Percentiles rank a stretch among this genome's conserved stretches.
Conservation (phyloP, 1,284 basidiomycete genomes). For the Fomitopsis schrenkii region DNA sequence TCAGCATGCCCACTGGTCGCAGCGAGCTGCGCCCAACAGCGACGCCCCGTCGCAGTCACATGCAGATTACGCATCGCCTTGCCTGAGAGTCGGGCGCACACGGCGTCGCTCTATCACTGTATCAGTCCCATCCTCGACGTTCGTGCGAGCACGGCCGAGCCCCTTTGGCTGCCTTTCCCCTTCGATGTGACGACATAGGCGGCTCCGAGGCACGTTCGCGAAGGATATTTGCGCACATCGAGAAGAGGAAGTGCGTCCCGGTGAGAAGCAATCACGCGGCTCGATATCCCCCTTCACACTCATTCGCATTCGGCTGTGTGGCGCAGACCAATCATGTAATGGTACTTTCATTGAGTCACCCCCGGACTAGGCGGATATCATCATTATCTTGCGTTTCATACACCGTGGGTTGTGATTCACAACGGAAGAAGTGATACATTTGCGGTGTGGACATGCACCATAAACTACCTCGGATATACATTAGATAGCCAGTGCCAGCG, state of each 20-base stretch:
- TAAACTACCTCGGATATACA: neutral
- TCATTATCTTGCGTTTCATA: neutral
- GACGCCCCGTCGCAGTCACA: neutral
- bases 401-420: neutral
- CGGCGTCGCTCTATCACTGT: neutral
- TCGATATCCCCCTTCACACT: neutral
- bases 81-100: neutral
- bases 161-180: neutral
- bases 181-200: neutral
- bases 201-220: neutral
- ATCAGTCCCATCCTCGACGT: neutral
- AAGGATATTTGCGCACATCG: neutral
- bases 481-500: neutral
- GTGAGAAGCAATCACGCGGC: neutral
- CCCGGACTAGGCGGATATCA: neutral
- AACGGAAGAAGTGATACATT: neutral
- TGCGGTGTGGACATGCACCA: neutral
- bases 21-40: neutral
- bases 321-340: neutral
- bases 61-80: neutral
- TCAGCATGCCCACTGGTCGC: neutral
- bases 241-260: neutral
- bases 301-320: neutral
- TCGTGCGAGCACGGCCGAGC: neutral
- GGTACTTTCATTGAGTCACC: too few species aligned